phyloP scores from a whole-genome alignment of 1,284 basidiomycete species.

The Farysia itapuensis region DNA sequence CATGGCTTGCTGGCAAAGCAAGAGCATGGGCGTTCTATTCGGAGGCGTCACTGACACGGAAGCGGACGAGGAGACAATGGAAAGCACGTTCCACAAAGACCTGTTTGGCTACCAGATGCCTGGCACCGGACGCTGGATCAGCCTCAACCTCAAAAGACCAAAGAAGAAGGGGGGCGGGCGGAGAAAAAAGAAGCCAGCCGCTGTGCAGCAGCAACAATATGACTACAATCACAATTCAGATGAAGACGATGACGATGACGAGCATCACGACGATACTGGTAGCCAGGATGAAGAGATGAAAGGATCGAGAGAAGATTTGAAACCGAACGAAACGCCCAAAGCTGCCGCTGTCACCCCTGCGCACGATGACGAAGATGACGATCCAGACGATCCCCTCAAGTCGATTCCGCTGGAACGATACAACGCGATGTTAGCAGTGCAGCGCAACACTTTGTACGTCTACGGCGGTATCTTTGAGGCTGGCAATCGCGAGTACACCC shows the following conservation, averaged over 20 bases:
- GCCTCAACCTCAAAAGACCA: constrained; percentile 68
- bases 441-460: constrained; percentile 70
- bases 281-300: constrained; percentile 13
- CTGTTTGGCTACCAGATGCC: constrained; percentile 71
- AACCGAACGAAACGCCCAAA: not conserved
- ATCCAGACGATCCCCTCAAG: constrained; percentile 72
- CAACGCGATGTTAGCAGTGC: constrained; percentile 85
- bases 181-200: constrained; percentile 63
- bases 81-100: constrained; percentile 61
- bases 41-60: constrained; percentile 91
- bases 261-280: constrained; percentile 25
- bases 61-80: constrained; percentile 78
- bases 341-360: constrained; percentile 2
- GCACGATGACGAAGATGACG: constrained; percentile 60
- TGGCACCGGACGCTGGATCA: constrained; percentile 79
- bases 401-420: constrained; percentile 78
- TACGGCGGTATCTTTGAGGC: constrained; percentile 58
- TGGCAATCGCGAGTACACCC: constrained; percentile 55
- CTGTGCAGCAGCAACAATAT: constrained; percentile 17
- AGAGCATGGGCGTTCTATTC: constrained; percentile 75
- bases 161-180: constrained; percentile 65
- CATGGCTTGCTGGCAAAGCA: constrained; percentile 74
- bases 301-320: not conserved
- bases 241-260: constrained; percentile 19
- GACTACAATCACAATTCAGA: constrained; percentile 24